These are phyloP conservation scores for Dichomitus squalens DNA, from an alignment of 1,284 basidiomycete genomes.

Conservation along the genomic window DNA sequence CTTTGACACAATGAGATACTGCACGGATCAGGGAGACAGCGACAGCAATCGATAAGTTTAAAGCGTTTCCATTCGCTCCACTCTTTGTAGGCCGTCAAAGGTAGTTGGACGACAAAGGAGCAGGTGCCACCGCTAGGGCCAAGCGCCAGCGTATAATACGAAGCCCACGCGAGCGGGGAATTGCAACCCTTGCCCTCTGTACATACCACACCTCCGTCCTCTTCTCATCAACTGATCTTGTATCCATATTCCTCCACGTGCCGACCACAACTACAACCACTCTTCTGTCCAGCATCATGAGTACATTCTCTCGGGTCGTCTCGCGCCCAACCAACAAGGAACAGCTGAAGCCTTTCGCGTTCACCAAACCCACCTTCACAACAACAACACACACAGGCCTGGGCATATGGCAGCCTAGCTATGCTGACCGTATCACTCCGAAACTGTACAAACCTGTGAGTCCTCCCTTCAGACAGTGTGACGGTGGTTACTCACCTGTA, in stretches of 20 bases:
- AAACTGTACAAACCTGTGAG: not conserved
- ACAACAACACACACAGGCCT: not conserved
- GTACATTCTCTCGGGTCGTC: conserved; percentile 16
- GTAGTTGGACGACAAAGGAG: conserved; percentile 8
- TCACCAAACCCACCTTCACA: not conserved
- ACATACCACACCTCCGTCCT: conserved; percentile 3
- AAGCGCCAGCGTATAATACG: not conserved
- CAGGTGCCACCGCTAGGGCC: conserved; percentile 3
- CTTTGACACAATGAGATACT: no score
- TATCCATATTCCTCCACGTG: not conserved
- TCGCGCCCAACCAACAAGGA: conserved; percentile 7
- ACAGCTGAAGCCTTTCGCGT: not conserved
- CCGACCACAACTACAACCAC: not conserved
- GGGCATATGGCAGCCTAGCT: not conserved
- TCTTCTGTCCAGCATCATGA: conserved; percentile 5
- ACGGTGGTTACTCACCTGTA: not conserved
- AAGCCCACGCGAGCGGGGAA: not conserved
- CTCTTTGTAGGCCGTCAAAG: not conserved
- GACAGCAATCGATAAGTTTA: not conserved
- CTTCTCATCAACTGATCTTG: not conserved
- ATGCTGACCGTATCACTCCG: not conserved
- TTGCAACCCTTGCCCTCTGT: conserved; percentile 3
- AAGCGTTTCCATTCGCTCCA: not conserved
- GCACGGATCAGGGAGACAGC: no score
- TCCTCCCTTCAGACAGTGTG: no score